These are phyloP conservation scores for Suhomyces sp. DNA, from an alignment of 805 yeast genomes.

Conservation along the genomic window DNA sequence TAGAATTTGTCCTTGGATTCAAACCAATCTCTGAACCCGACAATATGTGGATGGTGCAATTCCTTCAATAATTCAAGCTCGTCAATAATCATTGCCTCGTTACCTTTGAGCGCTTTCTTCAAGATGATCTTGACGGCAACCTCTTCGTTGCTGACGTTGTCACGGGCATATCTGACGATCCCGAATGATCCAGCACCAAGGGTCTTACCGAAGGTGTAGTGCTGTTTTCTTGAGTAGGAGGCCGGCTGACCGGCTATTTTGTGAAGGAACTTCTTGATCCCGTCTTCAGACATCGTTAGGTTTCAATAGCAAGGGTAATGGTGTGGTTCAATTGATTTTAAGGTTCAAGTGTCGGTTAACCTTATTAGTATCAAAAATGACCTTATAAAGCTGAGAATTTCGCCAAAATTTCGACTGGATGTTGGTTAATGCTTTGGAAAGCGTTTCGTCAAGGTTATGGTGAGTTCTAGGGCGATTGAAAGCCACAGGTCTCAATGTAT, in stretches of 20 bases:
- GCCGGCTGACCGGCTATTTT: constrained; percentile 73
- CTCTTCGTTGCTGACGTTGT: constrained; percentile 51
- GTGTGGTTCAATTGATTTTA: too few relatives aligned
- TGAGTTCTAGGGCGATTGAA: too few relatives aligned
- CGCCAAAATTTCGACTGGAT: too few relatives aligned
- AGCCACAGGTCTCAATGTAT: too few relatives aligned
- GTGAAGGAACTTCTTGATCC: constrained; percentile 41
- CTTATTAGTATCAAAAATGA: too few relatives aligned
- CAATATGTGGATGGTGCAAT: constrained; percentile 80
- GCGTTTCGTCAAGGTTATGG: too few relatives aligned
- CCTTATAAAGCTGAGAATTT: too few relatives aligned
- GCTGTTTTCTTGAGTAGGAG: constrained; percentile 61
- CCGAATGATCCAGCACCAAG: constrained; percentile 97
- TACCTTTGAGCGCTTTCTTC: constrained; percentile 79
- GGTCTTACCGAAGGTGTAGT: constrained; percentile 77
- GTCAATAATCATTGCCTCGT: constrained; percentile 73
- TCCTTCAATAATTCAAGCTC: constrained; percentile 71
- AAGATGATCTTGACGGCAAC: constrained; percentile 89
- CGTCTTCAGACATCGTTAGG: constrained; percentile 3
- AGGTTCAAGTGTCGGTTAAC: too few relatives aligned
- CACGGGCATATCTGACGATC: constrained; percentile 76
- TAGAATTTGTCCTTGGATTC: constrained; percentile 90
- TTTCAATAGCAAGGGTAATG: too few relatives aligned
- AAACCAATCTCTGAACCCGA: constrained; percentile 89
- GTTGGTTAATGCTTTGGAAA: too few relatives aligned